Conservation (phyloP, 1,284 basidiomycete genomes). For the Pyrrhoderma noxium region DNA sequence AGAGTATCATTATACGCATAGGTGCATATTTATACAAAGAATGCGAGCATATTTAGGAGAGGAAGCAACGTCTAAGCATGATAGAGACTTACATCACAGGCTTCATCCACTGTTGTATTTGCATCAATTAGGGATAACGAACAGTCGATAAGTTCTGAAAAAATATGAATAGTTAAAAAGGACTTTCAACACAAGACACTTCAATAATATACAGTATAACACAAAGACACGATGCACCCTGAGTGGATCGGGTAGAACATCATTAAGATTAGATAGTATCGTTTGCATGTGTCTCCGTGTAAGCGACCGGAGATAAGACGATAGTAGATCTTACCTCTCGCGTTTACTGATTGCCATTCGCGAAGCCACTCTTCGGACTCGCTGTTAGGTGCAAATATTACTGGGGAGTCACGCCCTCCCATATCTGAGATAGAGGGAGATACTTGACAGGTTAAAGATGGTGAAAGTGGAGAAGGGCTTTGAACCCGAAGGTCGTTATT, state of each 20-base stretch:
- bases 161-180: too few relatives aligned
- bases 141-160: conserved; percentile 56
- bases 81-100: conserved; percentile 55
- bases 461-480: too few relatives aligned
- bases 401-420: conserved; percentile 23
- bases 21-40: too few relatives aligned
- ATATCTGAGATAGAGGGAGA: background rate
- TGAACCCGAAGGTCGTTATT: too few relatives aligned
- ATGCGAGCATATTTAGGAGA: too few relatives aligned
- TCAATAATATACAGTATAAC: too few relatives aligned
- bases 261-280: too few relatives aligned
- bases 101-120: conserved; percentile 66
- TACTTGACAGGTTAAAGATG: background rate
- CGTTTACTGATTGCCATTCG: conserved; percentile 47
- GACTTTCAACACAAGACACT: too few relatives aligned
- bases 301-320: background rate
- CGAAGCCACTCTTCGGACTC: conserved; percentile 52
- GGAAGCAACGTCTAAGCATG: background rate
- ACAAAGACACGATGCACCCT: too few relatives aligned
- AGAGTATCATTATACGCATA: too few relatives aligned
- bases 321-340: conserved; percentile 35
- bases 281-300: too few relatives aligned
- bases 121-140: conserved; percentile 56
- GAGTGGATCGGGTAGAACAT: too few relatives aligned
- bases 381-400: conserved; percentile 28